Conservation (phyloP, 83 land plant genomes). For the Picea engelmannii region DNA sequence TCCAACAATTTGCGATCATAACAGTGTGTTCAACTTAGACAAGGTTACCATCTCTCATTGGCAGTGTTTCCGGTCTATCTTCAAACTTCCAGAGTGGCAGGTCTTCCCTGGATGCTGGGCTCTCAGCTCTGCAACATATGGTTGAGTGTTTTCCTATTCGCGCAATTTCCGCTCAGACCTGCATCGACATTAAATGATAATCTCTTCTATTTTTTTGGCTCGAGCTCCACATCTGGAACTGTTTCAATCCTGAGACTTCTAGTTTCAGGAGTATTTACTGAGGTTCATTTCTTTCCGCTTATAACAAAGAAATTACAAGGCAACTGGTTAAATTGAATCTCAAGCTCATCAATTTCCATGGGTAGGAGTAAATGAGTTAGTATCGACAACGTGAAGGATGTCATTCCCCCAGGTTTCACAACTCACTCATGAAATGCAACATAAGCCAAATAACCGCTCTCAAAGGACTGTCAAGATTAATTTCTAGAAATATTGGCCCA, state of each 20-base stretch:
- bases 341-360: constrained; percentile 67
- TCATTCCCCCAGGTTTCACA: constrained; percentile 69
- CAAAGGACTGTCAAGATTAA: constrained; percentile 89
- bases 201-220: constrained; percentile 79
- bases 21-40: too few species aligned
- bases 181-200: constrained; percentile 73
- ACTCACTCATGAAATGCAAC: constrained; percentile 88
- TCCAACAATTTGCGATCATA: too few species aligned
- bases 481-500: constrained; percentile 65
- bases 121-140: constrained; percentile 91
- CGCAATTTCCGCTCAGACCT: constrained; percentile 66
- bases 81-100: constrained; percentile 90
- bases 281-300: constrained; percentile 24
- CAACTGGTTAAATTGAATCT: constrained; percentile 85
- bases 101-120: constrained; percentile 87
- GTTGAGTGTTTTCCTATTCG: constrained; percentile 68
- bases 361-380: constrained; percentile 83
- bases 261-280: constrained; percentile 1
- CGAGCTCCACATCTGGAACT: too few species aligned
- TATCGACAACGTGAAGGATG: constrained; percentile 69
- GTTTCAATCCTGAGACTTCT: too few species aligned
- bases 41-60: constrained; percentile 66
- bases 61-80: constrained; percentile 65
- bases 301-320: constrained; percentile 64
- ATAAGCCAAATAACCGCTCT: constrained; percentile 72